Evolutionary conservation across 2,329 filamentous ascomycete genomes (phyloP).

Genomic region (Aspergillus carbonarius): DNA sequence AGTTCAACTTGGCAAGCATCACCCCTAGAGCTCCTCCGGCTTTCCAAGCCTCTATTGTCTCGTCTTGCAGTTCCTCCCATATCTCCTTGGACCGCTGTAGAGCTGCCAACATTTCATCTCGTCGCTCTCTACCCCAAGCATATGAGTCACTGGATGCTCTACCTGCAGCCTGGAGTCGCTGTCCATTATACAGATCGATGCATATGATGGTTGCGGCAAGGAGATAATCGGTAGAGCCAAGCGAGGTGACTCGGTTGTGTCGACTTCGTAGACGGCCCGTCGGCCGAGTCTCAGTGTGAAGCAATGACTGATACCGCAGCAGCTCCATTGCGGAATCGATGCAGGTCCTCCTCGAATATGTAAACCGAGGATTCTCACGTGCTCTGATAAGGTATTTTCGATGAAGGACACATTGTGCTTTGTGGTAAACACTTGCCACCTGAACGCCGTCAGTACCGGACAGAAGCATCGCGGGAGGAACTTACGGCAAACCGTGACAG

Average conservation of each 20-base stretch:
- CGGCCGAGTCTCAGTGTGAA: slow-evolving; percentile 72
- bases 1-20: slow-evolving; percentile 74
- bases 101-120: slow-evolving; percentile 71
- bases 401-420: slow-evolving; percentile 85
- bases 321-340: slow-evolving; percentile 85
- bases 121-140: slow-evolving; percentile 50
- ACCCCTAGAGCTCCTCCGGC: slow-evolving; percentile 76
- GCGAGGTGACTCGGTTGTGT: slow-evolving; percentile 75
- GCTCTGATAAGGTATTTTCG: slow-evolving; percentile 80
- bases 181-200: slow-evolving; percentile 71
- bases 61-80: slow-evolving; percentile 74
- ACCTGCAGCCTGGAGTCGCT: slow-evolving; percentile 35
- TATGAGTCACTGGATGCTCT: slow-evolving; percentile 41
- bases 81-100: slow-evolving; percentile 73
- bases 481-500: slow-evolving; percentile 73
- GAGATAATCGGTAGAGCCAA: slow-evolving; percentile 81
- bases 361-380: slow-evolving; percentile 74
- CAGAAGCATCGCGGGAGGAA: not conserved
- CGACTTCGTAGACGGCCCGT: slow-evolving; percentile 70
- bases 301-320: slow-evolving; percentile 71
- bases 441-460: slow-evolving; percentile 19
- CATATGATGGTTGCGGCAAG: slow-evolving; percentile 81
- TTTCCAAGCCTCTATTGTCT: slow-evolving; percentile 88
- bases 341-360: slow-evolving; percentile 77
- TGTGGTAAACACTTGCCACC: slow-evolving; percentile 81